Base-by-base conservation (phyloP, 257 asterid genomes). In the Eustoma russellianum region DNA sequence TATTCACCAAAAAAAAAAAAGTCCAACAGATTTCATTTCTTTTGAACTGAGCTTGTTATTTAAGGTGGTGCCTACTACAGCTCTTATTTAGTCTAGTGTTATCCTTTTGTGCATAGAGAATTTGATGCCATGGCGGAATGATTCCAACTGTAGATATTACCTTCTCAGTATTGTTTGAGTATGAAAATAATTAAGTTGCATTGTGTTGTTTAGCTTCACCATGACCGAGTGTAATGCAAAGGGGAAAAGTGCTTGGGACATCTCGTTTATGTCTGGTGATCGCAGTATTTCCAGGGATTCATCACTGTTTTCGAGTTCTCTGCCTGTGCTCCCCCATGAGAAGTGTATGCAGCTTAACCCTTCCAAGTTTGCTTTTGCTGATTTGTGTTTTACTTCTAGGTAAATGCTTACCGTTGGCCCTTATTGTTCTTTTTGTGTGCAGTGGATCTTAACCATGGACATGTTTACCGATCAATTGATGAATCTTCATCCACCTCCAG, bases 231-330 rank as follows among this genome's bases (percentile, higher is more conserved):
- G 71, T 10, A 53, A 58, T 33, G 62, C 65, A 66, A 77, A 70
- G 75, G 80, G 72, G 59, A 43, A 60, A 57, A 65, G 64, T 47
- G 71, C 61, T 3, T 41, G 68, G 83, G 76, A 64, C 63, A 35
- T 76, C 41, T 57, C 66, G 59, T 51, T 79, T 11, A 74, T 53
- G 53, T 61, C 78, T 15, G 69, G 60, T 61, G 38, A 68, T 9
- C 17, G 56, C 68, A 66, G 19, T 44, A 56, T 70, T 51, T 67
- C 82, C 57, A 71, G 50, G 45, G 86, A 76, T 66, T 65, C 80
- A 16, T 68, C 81, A 13, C 72, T 80, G 61, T 80, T 78, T 63
- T 72, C 94, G 14, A 72, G 70, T 64, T 83, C 89, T 16, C 60
- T 83, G 69, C 94, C 89, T 34, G 77, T 76, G 60, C 79, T 78